phyloP scores from a whole-genome alignment of 805 yeast genomes.

The Clavispora santaluciae region DNA sequence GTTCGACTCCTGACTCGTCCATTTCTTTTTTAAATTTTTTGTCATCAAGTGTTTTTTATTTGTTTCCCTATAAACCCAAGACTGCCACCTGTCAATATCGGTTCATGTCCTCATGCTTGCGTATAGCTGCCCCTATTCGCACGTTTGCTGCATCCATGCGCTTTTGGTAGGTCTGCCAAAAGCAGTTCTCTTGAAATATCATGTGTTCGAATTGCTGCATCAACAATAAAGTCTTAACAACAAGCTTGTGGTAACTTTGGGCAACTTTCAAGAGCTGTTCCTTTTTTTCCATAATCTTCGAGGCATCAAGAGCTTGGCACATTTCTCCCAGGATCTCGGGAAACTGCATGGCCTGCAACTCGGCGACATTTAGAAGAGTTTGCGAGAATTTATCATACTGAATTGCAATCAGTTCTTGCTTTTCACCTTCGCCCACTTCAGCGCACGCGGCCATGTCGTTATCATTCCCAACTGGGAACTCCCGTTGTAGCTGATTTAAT shows the following conservation, averaged over 20 bases:
- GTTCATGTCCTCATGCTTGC: background rate
- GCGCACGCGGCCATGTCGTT: background rate
- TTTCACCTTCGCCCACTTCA: conserved; percentile 4
- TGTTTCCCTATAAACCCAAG: background rate
- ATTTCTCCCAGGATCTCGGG: conserved; percentile 8
- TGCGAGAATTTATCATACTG: conserved; percentile 18
- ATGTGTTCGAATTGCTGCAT: conserved; percentile 23
- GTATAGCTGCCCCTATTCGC: conserved; percentile 2
- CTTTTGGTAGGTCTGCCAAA: conserved; percentile 24
- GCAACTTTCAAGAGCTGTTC: conserved; percentile 13
- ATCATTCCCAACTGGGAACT: background rate
- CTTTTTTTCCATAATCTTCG: background rate
- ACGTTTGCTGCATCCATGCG: conserved; percentile 4
- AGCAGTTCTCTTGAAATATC: conserved; percentile 20
- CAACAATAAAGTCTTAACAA: conserved; percentile 26
- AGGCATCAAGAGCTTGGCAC: conserved; percentile 2
- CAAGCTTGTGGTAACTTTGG: conserved; percentile 17
- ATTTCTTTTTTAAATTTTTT: conserved; percentile 23
- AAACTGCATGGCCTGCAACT: conserved; percentile 21
- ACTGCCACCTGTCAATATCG: conserved; percentile 6
- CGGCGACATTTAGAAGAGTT: conserved; percentile 18
- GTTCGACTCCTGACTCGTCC: conserved; percentile 77
- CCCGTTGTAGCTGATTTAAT: conserved; percentile 1
- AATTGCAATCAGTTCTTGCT: conserved; percentile 19
- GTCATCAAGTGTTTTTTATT: too few species aligned